Conservation (phyloP, 768 basidiomycete genomes). For the Kwoniella dendrophila region DNA sequence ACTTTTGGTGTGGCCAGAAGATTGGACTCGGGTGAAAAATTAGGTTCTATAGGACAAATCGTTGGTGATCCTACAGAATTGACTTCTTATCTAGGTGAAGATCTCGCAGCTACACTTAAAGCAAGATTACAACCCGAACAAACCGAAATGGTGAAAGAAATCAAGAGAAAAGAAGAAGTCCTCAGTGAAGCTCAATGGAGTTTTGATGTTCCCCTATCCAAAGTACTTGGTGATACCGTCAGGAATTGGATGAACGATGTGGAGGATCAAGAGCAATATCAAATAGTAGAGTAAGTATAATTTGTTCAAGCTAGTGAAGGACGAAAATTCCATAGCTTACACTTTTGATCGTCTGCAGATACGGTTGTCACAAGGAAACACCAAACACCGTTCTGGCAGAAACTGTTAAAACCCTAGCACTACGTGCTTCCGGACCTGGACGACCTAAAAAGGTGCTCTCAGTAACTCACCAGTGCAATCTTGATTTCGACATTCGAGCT, state of each 20-base stretch:
- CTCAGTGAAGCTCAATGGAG: constrained; percentile 31
- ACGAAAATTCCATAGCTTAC: too few relatives aligned
- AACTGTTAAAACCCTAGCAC: constrained; percentile 6
- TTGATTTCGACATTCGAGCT: constrained; percentile 24
- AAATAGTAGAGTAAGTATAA: constrained; percentile 29
- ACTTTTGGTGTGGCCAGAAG: constrained; percentile 6
- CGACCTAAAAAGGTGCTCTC: constrained; percentile 10
- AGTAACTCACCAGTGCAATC: constrained; percentile 32
- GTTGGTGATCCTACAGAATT: constrained; percentile 20
- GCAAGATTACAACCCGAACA: constrained; percentile 15
- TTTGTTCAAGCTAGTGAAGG: background rate
- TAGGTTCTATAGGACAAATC: constrained; percentile 14
- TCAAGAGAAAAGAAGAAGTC: constrained; percentile 17
- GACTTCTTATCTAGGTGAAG: constrained; percentile 25
- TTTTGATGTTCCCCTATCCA: constrained; percentile 24
- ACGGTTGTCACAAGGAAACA: constrained; percentile 28
- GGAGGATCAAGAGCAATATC: constrained; percentile 13
- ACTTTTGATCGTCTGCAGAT: constrained; percentile 10
- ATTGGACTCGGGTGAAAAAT: background rate
- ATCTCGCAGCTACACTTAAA: constrained; percentile 28
- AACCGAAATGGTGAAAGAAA: constrained; percentile 3
- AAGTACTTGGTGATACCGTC: constrained; percentile 16
- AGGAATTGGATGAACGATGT: constrained; percentile 1
- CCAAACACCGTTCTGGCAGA: constrained; percentile 21
- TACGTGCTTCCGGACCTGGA: background rate